Conservation (phyloP, 768 basidiomycete genomes). For the Exidia glandulosa region DNA sequence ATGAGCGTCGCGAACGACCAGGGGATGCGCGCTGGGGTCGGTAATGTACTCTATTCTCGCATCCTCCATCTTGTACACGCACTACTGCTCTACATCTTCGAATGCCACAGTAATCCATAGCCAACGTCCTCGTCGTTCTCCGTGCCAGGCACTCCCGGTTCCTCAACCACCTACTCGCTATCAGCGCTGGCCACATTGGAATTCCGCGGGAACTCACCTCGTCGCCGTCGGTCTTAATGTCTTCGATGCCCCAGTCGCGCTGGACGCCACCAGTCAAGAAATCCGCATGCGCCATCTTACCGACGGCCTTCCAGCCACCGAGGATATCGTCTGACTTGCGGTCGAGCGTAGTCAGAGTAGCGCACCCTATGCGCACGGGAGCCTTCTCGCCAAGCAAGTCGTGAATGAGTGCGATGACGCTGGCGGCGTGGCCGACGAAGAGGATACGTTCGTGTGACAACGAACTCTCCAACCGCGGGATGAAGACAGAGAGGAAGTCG, state of each 20-base stretch:
- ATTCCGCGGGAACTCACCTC: slow-evolving; percentile 32
- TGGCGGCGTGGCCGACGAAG: slow-evolving; percentile 67
- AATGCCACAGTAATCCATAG: background rate
- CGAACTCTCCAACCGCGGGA: slow-evolving; percentile 37
- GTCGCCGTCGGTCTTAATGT: slow-evolving; percentile 50
- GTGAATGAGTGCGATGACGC: slow-evolving; percentile 53
- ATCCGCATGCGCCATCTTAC: slow-evolving; percentile 39
- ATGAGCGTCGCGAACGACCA: slow-evolving; percentile 28
- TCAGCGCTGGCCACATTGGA: background rate
- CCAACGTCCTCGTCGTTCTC: slow-evolving; percentile 41
- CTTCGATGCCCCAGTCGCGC: slow-evolving; percentile 76
- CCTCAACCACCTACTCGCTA: slow-evolving; percentile 47
- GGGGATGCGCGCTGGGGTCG: background rate
- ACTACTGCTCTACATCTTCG: background rate
- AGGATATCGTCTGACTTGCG: slow-evolving; percentile 24
- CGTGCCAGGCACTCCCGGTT: slow-evolving; percentile 57
- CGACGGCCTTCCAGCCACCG: slow-evolving; percentile 36
- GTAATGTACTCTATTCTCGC: background rate
- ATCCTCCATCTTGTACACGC: background rate
- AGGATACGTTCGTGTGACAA: slow-evolving; percentile 40
- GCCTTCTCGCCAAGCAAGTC: slow-evolving; percentile 43
- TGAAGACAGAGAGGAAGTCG: slow-evolving; percentile 39
- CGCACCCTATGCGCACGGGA: slow-evolving; percentile 60
- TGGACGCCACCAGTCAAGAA: slow-evolving; percentile 49
- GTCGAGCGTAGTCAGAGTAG: slow-evolving; percentile 40